Percentiles rank a stretch among this genome's conserved stretches.
These are phyloP conservation scores for Talaromyces adpressus DNA, from an alignment of 495 filamentous ascomycete genomes.

Conservation along the genomic window DNA sequence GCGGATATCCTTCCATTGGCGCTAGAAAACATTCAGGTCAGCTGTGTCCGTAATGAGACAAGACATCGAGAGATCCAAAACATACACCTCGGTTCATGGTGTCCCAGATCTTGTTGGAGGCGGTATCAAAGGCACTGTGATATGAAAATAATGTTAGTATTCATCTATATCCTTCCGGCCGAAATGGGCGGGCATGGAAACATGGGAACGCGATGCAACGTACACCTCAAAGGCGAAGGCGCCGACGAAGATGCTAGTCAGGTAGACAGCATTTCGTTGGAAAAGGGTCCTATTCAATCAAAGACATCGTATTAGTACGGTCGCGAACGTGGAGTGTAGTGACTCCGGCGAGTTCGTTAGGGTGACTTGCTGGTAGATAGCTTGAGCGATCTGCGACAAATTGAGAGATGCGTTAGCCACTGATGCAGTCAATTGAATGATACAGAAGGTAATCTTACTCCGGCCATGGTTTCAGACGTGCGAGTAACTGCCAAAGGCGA, in stretches of 20 bases:
- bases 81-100: constrained; percentile 81
- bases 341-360: neutral
- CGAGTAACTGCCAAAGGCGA: neutral
- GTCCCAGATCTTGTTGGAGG: constrained; percentile 83
- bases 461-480: constrained; percentile 6
- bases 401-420: constrained; percentile 8
- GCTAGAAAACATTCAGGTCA: constrained; percentile 39
- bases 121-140: constrained; percentile 66
- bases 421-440: neutral
- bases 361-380: constrained; percentile 14
- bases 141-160: neutral
- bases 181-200: neutral
- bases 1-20: constrained; percentile 99
- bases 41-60: neutral
- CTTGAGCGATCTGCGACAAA: constrained; percentile 10
- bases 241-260: constrained; percentile 73
- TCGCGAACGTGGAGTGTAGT: neutral
- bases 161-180: too few relatives aligned
- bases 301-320: constrained; percentile 13
- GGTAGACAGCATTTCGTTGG: constrained; percentile 76
- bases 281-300: constrained; percentile 61
- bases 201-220: constrained; percentile 21
- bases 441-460: neutral
- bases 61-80: constrained; percentile 8
- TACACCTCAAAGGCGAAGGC: constrained; percentile 96